Conservation (phyloP, 192 early-diverging fungal genomes). For the Entomortierella chlamydospora region DNA sequence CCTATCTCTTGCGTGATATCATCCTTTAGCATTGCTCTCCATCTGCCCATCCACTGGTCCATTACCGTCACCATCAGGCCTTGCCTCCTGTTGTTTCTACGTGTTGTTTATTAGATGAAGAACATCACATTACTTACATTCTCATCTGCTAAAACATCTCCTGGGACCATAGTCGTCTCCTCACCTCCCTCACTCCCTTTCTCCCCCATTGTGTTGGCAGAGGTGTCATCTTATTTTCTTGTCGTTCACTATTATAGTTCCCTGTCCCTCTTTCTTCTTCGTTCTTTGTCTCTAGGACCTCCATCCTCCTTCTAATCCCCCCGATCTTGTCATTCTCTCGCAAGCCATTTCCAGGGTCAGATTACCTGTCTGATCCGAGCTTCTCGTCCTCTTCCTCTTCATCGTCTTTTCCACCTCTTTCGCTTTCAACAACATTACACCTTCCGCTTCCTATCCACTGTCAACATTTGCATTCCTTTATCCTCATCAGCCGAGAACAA, state of each 20-base stretch:
- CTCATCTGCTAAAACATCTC: slow-evolving; percentile 7
- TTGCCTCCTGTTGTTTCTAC: too few relatives aligned
- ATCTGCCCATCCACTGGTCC: not conserved
- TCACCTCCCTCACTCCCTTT: not conserved
- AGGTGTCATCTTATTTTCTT: not conserved
- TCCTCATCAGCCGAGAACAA: not conserved
- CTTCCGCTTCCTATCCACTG: too few relatives aligned
- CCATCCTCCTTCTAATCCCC: not conserved
- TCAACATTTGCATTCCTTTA: not conserved
- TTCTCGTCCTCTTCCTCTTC: not conserved
- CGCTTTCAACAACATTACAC: too few relatives aligned
- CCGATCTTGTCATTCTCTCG: not conserved
- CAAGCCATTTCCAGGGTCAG: slow-evolving; percentile 4
- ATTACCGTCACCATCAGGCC: too few relatives aligned
- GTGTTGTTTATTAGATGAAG: too few relatives aligned
- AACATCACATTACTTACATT: too few relatives aligned
- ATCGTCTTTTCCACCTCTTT: too few relatives aligned
- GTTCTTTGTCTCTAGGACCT: not conserved
- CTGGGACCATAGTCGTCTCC: not conserved
- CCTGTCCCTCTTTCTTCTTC: not conserved
- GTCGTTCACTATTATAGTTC: too few relatives aligned
- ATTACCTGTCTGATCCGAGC: not conserved
- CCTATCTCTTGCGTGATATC: not conserved
- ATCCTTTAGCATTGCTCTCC: too few relatives aligned
- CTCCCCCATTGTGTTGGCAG: not conserved